A percentile compares a stretch with the other conserved stretches of the same genome.
Conservation (phyloP, 371 early-diverging fungal species). For the Smittium culicis region DNA sequence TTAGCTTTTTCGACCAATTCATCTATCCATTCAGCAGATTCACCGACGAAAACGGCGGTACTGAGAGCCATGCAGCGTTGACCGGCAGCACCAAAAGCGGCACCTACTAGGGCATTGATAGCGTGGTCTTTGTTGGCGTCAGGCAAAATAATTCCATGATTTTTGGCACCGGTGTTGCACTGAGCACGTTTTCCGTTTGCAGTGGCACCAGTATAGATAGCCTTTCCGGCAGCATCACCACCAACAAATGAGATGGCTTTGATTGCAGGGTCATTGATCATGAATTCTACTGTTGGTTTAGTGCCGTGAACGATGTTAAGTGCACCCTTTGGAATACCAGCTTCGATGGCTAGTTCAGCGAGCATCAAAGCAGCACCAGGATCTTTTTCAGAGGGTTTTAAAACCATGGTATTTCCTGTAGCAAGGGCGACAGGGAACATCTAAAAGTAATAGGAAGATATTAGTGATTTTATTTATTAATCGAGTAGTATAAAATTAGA, state of each 20-base stretch:
- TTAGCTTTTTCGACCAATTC: slow-evolving; percentile 79
- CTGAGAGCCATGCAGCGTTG: slow-evolving; percentile 92
- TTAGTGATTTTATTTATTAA: too few species aligned
- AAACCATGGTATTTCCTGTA: slow-evolving; percentile 72
- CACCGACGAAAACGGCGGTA: slow-evolving; percentile 82
- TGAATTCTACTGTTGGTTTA: slow-evolving; percentile 76
- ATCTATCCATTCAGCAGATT: slow-evolving; percentile 71
- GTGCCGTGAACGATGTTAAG: slow-evolving; percentile 89
- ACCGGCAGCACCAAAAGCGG: slow-evolving; percentile 95
- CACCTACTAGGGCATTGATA: slow-evolving; percentile 78
- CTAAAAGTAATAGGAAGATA: too few species aligned
- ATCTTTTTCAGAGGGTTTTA: slow-evolving; percentile 92
- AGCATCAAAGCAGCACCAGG: slow-evolving; percentile 92
- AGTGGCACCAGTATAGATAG: slow-evolving; percentile 80
- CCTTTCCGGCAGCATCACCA: slow-evolving; percentile 70
- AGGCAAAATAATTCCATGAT: slow-evolving; percentile 89
- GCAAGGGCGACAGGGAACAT: slow-evolving; percentile 92
- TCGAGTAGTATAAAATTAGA: too few species aligned
- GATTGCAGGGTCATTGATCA: slow-evolving; percentile 75
- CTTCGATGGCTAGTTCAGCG: slow-evolving; percentile 74
- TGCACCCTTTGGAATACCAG: slow-evolving; percentile 90
- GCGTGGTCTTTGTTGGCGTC: slow-evolving; percentile 83
- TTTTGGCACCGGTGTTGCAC: slow-evolving; percentile 94
- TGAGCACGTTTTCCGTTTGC: slow-evolving; percentile 91
- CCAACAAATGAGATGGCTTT: slow-evolving; percentile 94